These are phyloP conservation scores for Aristolochia californica DNA, from an alignment of 164 flowering plant genomes.

Conservation along the genomic window DNA sequence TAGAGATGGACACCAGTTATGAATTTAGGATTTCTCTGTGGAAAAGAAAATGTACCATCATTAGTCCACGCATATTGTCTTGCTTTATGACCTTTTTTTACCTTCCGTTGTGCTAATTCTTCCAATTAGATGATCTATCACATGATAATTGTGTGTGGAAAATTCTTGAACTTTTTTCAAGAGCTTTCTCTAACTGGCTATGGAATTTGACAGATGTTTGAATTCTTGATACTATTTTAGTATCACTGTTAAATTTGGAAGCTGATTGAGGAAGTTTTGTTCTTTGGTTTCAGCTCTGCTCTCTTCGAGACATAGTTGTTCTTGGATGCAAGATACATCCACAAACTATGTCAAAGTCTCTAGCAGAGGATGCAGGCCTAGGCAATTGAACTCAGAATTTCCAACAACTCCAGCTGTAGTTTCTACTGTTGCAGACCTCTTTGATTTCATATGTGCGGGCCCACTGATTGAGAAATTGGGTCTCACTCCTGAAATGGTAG, in stretches of 20 bases:
- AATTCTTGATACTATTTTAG: not conserved
- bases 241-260: not conserved
- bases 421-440: constrained; percentile 72
- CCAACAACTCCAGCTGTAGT: constrained; percentile 46
- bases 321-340: constrained; percentile 47
- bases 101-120: too few species aligned
- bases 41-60: too few species aligned
- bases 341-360: constrained; percentile 1
- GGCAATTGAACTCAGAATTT: constrained; percentile 29
- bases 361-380: constrained; percentile 15
- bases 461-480: constrained; percentile 57
- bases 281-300: constrained; percentile 7
- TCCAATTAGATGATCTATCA: too few species aligned
- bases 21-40: too few species aligned
- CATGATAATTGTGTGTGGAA: too few species aligned
- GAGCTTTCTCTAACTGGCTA: not conserved
- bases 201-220: not conserved
- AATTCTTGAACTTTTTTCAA: too few species aligned
- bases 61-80: too few species aligned
- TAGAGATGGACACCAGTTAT: too few species aligned
- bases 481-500: constrained; percentile 46
- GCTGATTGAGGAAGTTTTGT: not conserved
- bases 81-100: too few species aligned
- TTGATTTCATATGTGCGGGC: constrained; percentile 70
- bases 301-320: constrained; percentile 23